These are phyloP conservation scores for Mycena filopes DNA, from an alignment of 768 basidiomycete species.

Conservation along the genomic window DNA sequence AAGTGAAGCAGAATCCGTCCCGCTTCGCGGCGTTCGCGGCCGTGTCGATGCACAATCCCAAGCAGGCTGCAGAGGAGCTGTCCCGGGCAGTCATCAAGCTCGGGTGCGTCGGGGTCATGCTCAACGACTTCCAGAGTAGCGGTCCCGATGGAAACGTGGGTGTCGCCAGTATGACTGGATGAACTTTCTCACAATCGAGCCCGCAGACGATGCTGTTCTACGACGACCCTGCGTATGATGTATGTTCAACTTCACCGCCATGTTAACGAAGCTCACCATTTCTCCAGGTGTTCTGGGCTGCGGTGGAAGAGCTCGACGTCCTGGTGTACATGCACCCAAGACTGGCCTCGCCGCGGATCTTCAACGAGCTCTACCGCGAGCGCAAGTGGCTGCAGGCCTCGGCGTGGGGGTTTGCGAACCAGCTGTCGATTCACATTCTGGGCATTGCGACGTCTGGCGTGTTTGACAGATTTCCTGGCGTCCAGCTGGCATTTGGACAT, in stretches of 20 bases:
- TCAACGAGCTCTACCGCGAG: conserved; percentile 28
- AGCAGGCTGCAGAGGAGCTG: conserved; percentile 31
- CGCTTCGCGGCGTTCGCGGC: conserved; percentile 34
- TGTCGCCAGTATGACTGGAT: not conserved
- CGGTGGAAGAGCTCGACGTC: conserved; percentile 31
- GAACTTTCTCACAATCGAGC: not conserved
- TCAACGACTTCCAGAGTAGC: conserved; percentile 35
- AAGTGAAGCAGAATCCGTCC: conserved; percentile 27
- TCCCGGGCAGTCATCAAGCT: conserved; percentile 31
- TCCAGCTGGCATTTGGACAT: conserved; percentile 33
- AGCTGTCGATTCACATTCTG: conserved; percentile 34
- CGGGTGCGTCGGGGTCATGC: conserved; percentile 22
- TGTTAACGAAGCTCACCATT: not conserved
- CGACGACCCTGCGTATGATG: conserved; percentile 31
- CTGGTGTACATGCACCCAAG: conserved; percentile 32
- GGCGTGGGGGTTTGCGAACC: conserved; percentile 33
- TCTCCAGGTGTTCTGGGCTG: conserved; percentile 29
- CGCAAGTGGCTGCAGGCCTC: conserved; percentile 30
- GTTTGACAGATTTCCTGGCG: conserved; percentile 33
- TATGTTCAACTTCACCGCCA: not conserved
- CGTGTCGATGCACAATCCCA: conserved; percentile 34
- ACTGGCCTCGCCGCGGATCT: conserved; percentile 19
- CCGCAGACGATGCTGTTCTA: conserved; percentile 30
- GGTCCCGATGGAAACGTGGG: conserved; percentile 30
- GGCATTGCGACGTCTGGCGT: conserved; percentile 35